Conservation (phyloP, 1,284 basidiomycete species). For the Cystobasidiaceae sp. region DNA sequence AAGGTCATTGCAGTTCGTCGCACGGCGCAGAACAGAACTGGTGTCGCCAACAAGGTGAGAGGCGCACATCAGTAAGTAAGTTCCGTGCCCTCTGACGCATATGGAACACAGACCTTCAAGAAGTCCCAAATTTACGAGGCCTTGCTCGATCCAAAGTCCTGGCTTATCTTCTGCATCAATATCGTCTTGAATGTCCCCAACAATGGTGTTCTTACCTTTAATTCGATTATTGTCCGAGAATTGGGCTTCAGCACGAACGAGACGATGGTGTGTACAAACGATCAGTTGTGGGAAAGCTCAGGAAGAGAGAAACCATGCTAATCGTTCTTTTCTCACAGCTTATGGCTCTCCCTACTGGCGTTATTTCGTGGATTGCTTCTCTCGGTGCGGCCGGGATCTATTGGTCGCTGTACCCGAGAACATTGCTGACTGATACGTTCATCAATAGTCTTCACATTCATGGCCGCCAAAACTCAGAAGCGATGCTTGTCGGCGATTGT, state of each 20-base stretch:
- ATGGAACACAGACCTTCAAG: constrained; percentile 33
- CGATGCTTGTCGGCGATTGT: constrained; percentile 18
- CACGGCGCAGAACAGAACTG: constrained; percentile 37
- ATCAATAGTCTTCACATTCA: constrained; percentile 31
- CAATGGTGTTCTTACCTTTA: constrained; percentile 33
- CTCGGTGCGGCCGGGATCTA: constrained; percentile 18
- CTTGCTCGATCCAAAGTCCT: constrained; percentile 38
- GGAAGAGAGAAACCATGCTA: not conserved
- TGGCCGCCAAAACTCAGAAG: constrained; percentile 35
- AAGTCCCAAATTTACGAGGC: constrained; percentile 40
- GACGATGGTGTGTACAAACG: constrained; percentile 30
- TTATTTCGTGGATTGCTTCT: constrained; percentile 41
- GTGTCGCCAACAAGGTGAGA: constrained; percentile 39
- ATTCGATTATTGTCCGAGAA: constrained; percentile 20
- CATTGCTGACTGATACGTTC: not conserved
- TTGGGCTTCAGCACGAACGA: constrained; percentile 28
- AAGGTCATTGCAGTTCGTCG: constrained; percentile 27
- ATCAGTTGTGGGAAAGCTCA: not conserved
- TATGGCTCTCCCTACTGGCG: constrained; percentile 43
- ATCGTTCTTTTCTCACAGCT: not conserved
- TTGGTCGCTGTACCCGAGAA: not conserved
- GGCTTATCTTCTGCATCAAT: constrained; percentile 40
- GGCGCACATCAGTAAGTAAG: not conserved
- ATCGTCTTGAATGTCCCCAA: constrained; percentile 40
- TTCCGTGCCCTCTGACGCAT: not conserved